phyloP scores from a whole-genome alignment of 2,329 filamentous ascomycete species.

The Aureobasidium sp. region DNA sequence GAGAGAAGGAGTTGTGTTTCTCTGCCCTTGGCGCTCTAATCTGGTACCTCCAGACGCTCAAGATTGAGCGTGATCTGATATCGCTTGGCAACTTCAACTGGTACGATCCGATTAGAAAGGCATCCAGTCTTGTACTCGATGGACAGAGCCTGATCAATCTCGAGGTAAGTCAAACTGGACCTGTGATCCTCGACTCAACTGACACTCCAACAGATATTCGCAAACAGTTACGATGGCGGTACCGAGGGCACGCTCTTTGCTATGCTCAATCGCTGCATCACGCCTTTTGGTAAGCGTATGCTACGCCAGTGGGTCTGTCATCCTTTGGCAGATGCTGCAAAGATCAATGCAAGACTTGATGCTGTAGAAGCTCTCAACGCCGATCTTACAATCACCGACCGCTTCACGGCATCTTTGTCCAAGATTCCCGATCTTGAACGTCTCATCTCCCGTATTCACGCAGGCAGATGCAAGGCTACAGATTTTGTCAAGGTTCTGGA shows the following conservation, averaged over 20 bases:
- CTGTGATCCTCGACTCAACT: not conserved
- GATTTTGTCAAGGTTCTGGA: slow-evolving; percentile 92
- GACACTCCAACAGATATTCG: slow-evolving; percentile 51
- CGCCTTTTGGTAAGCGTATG: slow-evolving; percentile 91
- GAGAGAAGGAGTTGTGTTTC: slow-evolving; percentile 74
- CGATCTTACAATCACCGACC: slow-evolving; percentile 69
- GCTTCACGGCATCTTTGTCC: slow-evolving; percentile 77
- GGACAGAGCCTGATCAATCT: slow-evolving; percentile 96
- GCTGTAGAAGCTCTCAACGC: slow-evolving; percentile 89
- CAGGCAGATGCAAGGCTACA: slow-evolving; percentile 76
- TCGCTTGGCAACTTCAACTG: slow-evolving; percentile 83
- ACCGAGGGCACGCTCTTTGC: slow-evolving; percentile 79
- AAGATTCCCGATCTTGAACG: slow-evolving; percentile 93
- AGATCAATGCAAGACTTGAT: slow-evolving; percentile 89
- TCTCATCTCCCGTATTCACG: slow-evolving; percentile 88
- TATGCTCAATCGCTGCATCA: slow-evolving; percentile 87
- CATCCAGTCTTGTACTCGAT: slow-evolving; percentile 81
- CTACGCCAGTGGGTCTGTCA: slow-evolving; percentile 98
- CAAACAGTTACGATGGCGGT: slow-evolving; percentile 83
- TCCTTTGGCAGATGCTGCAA: slow-evolving; percentile 73
- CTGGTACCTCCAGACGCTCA: slow-evolving; percentile 73
- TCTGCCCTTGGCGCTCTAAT: slow-evolving; percentile 84
- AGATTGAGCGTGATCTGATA: slow-evolving; percentile 78
- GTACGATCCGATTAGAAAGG: slow-evolving; percentile 89
- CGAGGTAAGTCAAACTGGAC: slow-evolving; percentile 39